Conservation (phyloP, 306 rosid species). For the Gastrolobium bilobum region DNA sequence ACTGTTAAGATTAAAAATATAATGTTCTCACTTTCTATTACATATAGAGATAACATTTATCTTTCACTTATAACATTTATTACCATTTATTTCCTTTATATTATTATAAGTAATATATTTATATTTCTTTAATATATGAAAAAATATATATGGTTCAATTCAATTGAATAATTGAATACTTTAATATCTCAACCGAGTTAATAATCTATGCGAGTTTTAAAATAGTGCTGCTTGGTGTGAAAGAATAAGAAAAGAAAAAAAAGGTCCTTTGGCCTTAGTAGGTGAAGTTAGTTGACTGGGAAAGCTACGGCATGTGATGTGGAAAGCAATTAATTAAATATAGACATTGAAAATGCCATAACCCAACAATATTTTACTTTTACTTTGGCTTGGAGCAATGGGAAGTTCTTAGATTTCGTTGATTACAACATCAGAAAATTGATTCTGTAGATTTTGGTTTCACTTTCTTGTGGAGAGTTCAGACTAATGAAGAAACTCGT, state of each 20-base stretch:
- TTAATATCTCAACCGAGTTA: no score
- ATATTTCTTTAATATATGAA: no score
- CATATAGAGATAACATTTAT: no score
- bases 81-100: no score
- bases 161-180: no score
- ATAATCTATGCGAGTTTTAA: no score
- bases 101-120: no score
- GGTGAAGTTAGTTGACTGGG: conserved; percentile 59
- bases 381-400: conserved; percentile 45
- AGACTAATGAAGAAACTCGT: neutral
- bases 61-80: no score
- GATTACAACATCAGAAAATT: conserved; percentile 26
- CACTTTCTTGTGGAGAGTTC: conserved; percentile 15
- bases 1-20: no score
- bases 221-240: neutral
- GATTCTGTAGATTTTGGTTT: conserved; percentile 38
- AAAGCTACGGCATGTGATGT: conserved; percentile 71
- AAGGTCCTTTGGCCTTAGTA: conserved; percentile 21
- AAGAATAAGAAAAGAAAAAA: conserved; percentile 23
- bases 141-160: no score
- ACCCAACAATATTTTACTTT: conserved; percentile 51
- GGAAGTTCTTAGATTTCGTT: conserved; percentile 43
- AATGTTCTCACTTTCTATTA: no score
- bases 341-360: conserved; percentile 41
- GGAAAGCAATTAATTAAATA: conserved; percentile 39